Base-by-base conservation (phyloP, 352 stramenopile species). In the Globisporangium emineosum region DNA sequence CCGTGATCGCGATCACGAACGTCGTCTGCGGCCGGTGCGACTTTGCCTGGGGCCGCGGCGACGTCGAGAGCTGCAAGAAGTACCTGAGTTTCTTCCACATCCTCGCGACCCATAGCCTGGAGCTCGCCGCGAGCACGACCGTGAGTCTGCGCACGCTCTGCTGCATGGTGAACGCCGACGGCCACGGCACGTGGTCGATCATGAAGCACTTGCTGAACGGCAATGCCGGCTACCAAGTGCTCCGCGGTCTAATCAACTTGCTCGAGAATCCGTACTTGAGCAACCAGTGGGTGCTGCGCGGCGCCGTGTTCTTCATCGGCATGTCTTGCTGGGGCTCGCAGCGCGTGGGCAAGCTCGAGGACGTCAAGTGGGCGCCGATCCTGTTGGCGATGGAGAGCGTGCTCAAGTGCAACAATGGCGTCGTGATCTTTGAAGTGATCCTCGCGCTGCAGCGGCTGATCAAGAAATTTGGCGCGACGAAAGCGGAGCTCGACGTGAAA, bases 251-350 rank as follows among this genome's bases (percentile, higher is more conserved):
- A 3, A 62, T 96, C 6, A 66, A 78, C 8, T 17, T 96, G n/a
- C 70, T 96, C 8, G 86, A 96, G 50, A 80, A 88, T 50, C 84
- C 83, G 1, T 51, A 58, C 3, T 61, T 62, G 55, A 85, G 79
- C 57, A 88, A 77, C 21, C 76, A 85, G 52, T 91, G 79, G 80
- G 82, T 93, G n/a, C 69, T 92, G 0, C 80, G 88, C 53, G 88
- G 88, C 0, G 86, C 86, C 0, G 85, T 96, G 13, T 96, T 95
- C 68, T 96, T 94, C 64, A 69, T 96, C 5, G 88, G 86, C 2
- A 96, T 96, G 88, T 95, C 86, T 17, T 93, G 83, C 37, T 96
- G 88, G 88, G 88, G 88, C 3, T 94, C 84, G 15, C 86, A 96
- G 54, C 83, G 87, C 21, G 75, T 94, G 0, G 66, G 73, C 5